A percentile compares a stretch with the other conserved stretches of the same genome.
phyloP scores from a whole-genome alignment of 768 basidiomycete genomes.

The Pilatotrama ljubarskyi region DNA sequence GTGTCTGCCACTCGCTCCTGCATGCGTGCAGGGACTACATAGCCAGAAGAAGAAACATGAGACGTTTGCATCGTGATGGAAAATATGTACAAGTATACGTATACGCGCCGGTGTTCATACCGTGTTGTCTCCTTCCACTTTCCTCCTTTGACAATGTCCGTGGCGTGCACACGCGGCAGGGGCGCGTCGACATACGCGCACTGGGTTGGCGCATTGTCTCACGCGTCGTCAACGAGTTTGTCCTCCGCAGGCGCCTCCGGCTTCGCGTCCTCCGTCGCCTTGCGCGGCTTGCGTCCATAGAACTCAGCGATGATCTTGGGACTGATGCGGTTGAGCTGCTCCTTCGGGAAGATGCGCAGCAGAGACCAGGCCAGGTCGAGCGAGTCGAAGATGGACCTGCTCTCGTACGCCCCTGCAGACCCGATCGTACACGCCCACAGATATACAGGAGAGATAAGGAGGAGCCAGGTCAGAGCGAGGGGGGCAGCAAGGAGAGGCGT shows the following conservation, averaged over 20 bases:
- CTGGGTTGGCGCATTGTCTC: not conserved
- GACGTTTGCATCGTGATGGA: conserved; percentile 6
- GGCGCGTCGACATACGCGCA: not conserved
- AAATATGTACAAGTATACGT: conserved; percentile 16
- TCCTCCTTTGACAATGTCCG: conserved; percentile 6
- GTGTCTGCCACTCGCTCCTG: not conserved
- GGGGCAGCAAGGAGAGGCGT: not conserved
- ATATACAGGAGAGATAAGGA: conserved; percentile 7
- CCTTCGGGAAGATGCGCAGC: conserved; percentile 97
- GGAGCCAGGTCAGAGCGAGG: conserved; percentile 17
- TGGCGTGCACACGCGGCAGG: not conserved
- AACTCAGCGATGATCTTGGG: conserved; percentile 95
- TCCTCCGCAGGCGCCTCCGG: conserved; percentile 46
- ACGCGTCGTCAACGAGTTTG: conserved; percentile 61
- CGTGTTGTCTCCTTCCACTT: not conserved
- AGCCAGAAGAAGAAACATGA: not conserved
- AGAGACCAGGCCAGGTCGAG: conserved; percentile 97
- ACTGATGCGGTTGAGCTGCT: conserved; percentile 96
- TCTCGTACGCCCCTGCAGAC: conserved; percentile 83
- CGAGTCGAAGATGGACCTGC: conserved; percentile 94
- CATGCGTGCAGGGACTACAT: not conserved
- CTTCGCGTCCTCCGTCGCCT: conserved; percentile 51
- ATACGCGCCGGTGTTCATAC: not conserved
- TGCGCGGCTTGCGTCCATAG: conserved; percentile 84
- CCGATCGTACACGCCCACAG: not conserved